phyloP scores from a whole-genome alignment of 202 grass and related monocot species.

The Zizania palustris region DNA sequence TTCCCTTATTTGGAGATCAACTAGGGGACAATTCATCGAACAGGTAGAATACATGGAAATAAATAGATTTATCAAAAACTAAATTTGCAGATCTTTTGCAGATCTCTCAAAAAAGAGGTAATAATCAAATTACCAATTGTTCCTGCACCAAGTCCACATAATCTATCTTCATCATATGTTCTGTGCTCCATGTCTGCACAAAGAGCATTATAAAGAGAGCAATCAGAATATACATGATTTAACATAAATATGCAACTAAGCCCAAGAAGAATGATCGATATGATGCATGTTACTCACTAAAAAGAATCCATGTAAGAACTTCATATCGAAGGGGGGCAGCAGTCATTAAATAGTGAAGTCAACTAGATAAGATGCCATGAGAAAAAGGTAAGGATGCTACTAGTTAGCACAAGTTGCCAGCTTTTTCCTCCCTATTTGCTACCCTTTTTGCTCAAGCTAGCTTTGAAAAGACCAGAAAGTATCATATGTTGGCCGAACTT shows the following conservation, averaged over 20 bases:
- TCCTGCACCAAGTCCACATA: conserved; percentile 53
- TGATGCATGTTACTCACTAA: not conserved
- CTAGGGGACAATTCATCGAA: conserved; percentile 14
- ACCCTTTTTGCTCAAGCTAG: conserved; percentile 26
- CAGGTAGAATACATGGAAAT: not conserved
- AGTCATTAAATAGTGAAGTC: conserved; percentile 26
- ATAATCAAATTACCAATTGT: conserved; percentile 52
- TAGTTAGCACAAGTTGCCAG: conserved; percentile 8
- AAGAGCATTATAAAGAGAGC: conserved; percentile 7
- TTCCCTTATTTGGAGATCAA: not conserved
- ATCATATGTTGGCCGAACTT: conserved; percentile 13
- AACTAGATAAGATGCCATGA: conserved; percentile 2
- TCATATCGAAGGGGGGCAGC: not conserved
- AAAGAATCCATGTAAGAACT: not conserved
- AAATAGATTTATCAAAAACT: not conserved
- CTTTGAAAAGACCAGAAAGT: conserved; percentile 5
- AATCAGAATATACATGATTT: conserved; percentile 1
- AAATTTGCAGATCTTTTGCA: not conserved
- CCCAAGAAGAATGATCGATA: not conserved
- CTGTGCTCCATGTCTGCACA: conserved; percentile 54
- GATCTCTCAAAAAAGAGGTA: not conserved
- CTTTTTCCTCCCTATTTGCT: conserved; percentile 1
- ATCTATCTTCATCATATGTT: conserved; percentile 56
- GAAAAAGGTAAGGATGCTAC: not conserved
- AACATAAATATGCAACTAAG: conserved; percentile 17